Base-by-base conservation (phyloP, 129 eudicot species). In the Tagetes patula region DNA sequence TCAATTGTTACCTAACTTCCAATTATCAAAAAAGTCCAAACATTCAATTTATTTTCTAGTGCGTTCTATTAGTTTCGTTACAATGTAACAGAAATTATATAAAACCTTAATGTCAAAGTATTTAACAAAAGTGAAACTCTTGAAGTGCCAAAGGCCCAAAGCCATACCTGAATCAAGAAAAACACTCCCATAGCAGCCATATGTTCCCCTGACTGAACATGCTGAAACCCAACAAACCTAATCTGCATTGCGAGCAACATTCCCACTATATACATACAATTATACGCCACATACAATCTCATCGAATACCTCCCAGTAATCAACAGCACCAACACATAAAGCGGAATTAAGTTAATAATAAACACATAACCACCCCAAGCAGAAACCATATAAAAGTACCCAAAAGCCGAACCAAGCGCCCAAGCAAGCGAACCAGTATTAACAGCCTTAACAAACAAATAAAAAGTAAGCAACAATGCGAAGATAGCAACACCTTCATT, bases 171-270 rank as follows among this genome's bases (percentile, higher is more conserved):
- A 79, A 93, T 87, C 87, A 93, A 77, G 90, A 93, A 93, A 63
- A 93, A 93, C 71, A 93, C 98, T 55, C 98, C 98, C 98, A 93
- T 85, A 60, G 98, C 98, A 63, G 92, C 98, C 98, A 93, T 93
- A 82, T 93, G 96, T 69, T 93, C 98, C 34, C 98, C 98, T 5
- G 98, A 93, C 74, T 89, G 96, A 33, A 93, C 98, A 74, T 89
- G 96, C 79, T 93, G 96, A 76, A 89, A 93, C 31, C 96, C 96
- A 49, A 93, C 98, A 83, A 89, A 93, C 31, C 96, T 91, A 72
- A 92, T 92, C 80, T 92, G 98, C 98, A 92, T 92, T 0, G 98
- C 98, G 0, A 92, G 95, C 82, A 92, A 77, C 96, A 89, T 92
- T 32, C 98, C 98, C 71, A 92, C 79, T n/a, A 92, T 80, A 72